Percentiles rank a stretch among this genome's conserved stretches.
phyloP scores from a whole-genome alignment of 352 stramenopile genomes.

The Sclerospora graminicola region DNA sequence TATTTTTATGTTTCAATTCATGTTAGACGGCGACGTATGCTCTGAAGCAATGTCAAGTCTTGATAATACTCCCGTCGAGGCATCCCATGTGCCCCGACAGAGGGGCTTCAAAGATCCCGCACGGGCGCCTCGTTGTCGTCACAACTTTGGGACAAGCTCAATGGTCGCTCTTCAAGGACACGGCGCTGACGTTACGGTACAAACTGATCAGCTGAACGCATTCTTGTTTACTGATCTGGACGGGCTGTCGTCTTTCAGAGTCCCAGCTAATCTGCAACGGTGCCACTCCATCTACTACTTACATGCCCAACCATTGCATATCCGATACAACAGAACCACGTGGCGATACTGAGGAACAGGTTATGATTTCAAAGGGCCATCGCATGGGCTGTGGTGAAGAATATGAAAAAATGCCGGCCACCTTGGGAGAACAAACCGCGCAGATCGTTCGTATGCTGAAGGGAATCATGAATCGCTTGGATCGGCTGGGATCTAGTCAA shows the following conservation, averaged over 20 bases:
- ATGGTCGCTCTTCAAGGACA: slow-evolving; percentile 40
- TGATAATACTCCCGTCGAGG: slow-evolving; percentile 29
- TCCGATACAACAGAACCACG: slow-evolving; percentile 15
- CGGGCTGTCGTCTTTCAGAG: slow-evolving; percentile 3
- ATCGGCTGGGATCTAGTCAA: too few relatives aligned
- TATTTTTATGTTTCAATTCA: too few relatives aligned
- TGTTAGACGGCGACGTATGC: slow-evolving; percentile 27
- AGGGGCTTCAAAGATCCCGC: slow-evolving; percentile 4
- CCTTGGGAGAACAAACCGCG: too few relatives aligned
- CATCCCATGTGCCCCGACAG: slow-evolving; percentile 29
- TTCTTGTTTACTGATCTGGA: slow-evolving; percentile 27
- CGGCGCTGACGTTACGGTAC: slow-evolving; percentile 20
- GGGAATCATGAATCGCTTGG: too few relatives aligned
- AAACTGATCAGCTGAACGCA: slow-evolving; percentile 37
- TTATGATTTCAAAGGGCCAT: too few relatives aligned
- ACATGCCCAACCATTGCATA: slow-evolving; percentile 5
- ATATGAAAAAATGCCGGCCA: too few relatives aligned
- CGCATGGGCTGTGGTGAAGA: too few relatives aligned
- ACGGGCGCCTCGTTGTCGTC: slow-evolving; percentile 37
- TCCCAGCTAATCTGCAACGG: slow-evolving; percentile 23
- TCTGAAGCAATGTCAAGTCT: slow-evolving; percentile 17
- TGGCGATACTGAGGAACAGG: too few relatives aligned
- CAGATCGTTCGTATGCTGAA: too few relatives aligned
- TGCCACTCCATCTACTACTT: slow-evolving; percentile 14
- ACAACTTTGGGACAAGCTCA: slow-evolving; percentile 72